These are phyloP conservation scores for Ophiognomonia clavigignenti-juglandacearum DNA, from an alignment of 2,329 filamentous ascomycete genomes.

Conservation along the genomic window DNA sequence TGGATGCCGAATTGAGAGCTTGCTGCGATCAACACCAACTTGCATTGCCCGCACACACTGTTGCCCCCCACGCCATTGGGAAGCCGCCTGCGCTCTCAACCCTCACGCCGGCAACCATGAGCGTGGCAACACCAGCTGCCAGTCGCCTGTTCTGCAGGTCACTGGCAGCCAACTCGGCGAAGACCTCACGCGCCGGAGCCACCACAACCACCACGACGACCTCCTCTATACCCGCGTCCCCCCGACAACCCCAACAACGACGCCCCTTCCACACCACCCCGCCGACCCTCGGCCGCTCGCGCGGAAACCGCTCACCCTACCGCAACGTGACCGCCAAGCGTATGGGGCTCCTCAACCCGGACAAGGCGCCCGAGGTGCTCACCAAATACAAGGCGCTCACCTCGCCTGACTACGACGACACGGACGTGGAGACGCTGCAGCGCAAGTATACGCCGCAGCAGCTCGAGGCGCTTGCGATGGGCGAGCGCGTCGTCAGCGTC, in stretches of 20 bases:
- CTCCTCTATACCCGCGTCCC: conserved; percentile 13
- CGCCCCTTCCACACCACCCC: conserved; percentile 49
- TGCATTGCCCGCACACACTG: too few species aligned
- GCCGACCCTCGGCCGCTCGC: conserved; percentile 37
- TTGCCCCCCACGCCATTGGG: conserved; percentile 1
- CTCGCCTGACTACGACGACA: conserved; percentile 61
- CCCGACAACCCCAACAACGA: conserved; percentile 26
- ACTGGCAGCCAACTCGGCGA: conserved; percentile 31
- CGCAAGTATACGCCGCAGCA: conserved; percentile 76
- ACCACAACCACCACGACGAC: conserved; percentile 16
- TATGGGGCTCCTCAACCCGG: conserved; percentile 38
- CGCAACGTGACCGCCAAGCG: conserved; percentile 47
- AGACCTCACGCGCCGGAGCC: conserved; percentile 18
- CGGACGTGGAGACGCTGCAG: conserved; percentile 58
- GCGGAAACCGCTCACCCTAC: conserved; percentile 40
- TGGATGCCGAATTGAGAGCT: conserved; percentile 7
- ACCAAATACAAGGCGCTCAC: conserved; percentile 39
- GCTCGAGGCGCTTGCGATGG: conserved; percentile 74
- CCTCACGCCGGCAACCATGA: conserved; percentile 38
- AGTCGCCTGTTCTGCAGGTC: conserved; percentile 49
- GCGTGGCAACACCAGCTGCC: conserved; percentile 46
- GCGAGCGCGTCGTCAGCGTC: conserved; percentile 69
- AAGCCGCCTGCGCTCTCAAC: conserved; percentile 1
- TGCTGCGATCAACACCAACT: too few species aligned
- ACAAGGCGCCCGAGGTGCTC: conserved; percentile 32